phyloP scores from a whole-genome alignment of 257 asterid species.

The Solanum stenotomum region DNA sequence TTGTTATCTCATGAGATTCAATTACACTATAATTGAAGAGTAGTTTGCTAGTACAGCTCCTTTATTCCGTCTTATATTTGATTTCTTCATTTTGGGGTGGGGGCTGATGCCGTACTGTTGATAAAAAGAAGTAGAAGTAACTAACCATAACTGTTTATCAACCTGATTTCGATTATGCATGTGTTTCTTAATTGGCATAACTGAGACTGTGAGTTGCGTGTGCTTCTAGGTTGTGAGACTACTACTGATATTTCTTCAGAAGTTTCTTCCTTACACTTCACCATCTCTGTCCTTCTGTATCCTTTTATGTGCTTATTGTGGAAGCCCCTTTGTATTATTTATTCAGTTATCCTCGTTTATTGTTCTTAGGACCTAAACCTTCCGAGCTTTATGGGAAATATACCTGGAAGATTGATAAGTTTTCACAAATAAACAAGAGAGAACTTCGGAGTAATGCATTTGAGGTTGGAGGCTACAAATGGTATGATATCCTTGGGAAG shows the following conservation, averaged over 20 bases:
- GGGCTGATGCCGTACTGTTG: neutral
- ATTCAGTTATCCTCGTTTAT: neutral
- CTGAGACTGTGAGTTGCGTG: neutral
- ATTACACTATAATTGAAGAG: neutral
- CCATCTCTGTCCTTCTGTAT: neutral
- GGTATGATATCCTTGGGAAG: constrained; percentile 20
- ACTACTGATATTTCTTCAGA: neutral
- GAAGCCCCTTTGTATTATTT: neutral
- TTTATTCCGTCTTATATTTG: neutral
- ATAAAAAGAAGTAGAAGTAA: neutral
- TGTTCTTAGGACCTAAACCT: constrained; percentile 30
- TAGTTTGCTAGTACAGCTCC: neutral
- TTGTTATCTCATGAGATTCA: neutral
- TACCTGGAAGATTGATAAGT: constrained; percentile 48
- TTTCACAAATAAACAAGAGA: constrained; percentile 44
- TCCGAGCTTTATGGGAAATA: constrained; percentile 30
- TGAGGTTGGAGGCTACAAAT: constrained; percentile 43
- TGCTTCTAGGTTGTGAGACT: neutral
- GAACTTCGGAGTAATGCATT: constrained; percentile 41
- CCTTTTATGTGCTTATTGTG: neutral
- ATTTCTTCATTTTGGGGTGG: neutral
- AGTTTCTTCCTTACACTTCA: neutral
- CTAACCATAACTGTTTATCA: neutral
- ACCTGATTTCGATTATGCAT: neutral
- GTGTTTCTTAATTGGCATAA: neutral